Evolutionary conservation across 2,329 filamentous ascomycete species (phyloP), one percentile per base, ranked within the genome.

Genomic region (Allantophomopsis cytisporea): DNA sequence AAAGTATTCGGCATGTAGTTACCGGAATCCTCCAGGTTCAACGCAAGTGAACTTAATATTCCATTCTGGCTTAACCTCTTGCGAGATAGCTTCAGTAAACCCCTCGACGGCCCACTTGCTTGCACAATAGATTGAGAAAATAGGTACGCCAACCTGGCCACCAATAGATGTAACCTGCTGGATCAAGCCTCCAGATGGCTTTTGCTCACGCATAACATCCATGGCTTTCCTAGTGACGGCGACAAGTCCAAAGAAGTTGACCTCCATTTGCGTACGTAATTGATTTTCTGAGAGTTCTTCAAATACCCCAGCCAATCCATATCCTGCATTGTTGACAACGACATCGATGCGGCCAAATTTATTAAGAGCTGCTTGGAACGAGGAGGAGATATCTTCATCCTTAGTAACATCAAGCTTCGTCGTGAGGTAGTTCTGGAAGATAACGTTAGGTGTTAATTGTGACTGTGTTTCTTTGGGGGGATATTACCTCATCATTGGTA

Each of bases 251-350:
- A 71, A 74, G 49, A 76, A 69, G 48, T 79, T 78, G 43, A 71
- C 64, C 37, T 79, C 69, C 54, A 78, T 65, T 47, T 76, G 67
- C 2, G 53, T 61, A 2, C 65, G 60, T 33, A 71, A 65, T 21
- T 72, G 61, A 2, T 60, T 50, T 2, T 73, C 60, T 1, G 58
- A 57, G 2, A 69, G 50, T 6, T 67, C 65, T 47, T 79, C 73
- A 36, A 76, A 65, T 1, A 66, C 62, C 11, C 66, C 69, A 5
- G 56, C 50, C 1, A 72, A 55, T n/a, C 69, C 68, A 42, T 74
- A 76, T 2, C 73, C 75, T 3, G 73, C 73, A 37, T 77, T 77
- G 56, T 77, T 77, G 42, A 74, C 64, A 5, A 77, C 66, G 1
- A 76, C 66, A 50, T 79, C 72, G 35, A 80, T 54, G 7, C 68